Conservation (phyloP, 2,329 filamentous ascomycete species). For the Colletotrichum phormii region DNA sequence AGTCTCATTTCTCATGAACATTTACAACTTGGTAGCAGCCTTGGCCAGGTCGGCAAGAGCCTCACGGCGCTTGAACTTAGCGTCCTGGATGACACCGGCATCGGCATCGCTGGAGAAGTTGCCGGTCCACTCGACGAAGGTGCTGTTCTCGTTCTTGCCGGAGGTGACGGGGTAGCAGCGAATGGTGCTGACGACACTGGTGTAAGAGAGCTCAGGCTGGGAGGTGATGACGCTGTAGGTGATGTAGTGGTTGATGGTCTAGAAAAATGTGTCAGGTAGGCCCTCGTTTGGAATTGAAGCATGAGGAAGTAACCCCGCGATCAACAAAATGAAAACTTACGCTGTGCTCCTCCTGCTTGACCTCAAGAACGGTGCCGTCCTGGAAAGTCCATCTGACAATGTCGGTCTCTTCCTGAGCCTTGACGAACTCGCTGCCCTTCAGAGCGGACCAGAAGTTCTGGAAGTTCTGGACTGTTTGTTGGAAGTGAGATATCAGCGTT, state of each 20-base stretch:
- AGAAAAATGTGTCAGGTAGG: neutral
- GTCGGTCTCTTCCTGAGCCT: conserved; percentile 74
- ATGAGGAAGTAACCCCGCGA: neutral
- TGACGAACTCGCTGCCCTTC: conserved; percentile 70
- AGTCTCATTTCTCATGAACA: neutral
- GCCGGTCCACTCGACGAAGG: conserved; percentile 76
- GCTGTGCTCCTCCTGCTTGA: conserved; percentile 82
- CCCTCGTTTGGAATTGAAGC: neutral
- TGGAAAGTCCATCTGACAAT: conserved; percentile 78
- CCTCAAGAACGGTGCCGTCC: conserved; percentile 75
- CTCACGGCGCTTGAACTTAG: conserved; percentile 81
- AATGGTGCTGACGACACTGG: conserved; percentile 74
- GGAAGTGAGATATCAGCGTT: neutral
- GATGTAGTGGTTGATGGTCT: conserved; percentile 80
- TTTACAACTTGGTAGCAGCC: conserved; percentile 51
- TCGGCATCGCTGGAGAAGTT: conserved; percentile 79
- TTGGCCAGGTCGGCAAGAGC: conserved; percentile 74
- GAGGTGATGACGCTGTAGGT: conserved; percentile 79
- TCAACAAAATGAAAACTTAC: conserved; percentile 53
- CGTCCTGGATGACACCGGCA: conserved; percentile 78
- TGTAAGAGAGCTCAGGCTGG: conserved; percentile 73
- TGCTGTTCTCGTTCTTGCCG: conserved; percentile 71
- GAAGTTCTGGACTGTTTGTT: conserved; percentile 67
- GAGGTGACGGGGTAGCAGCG: conserved; percentile 75
- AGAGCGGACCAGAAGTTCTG: conserved; percentile 74